Base-by-base conservation (phyloP, 495 filamentous ascomycete genomes). In the Patellaria atrata region DNA sequence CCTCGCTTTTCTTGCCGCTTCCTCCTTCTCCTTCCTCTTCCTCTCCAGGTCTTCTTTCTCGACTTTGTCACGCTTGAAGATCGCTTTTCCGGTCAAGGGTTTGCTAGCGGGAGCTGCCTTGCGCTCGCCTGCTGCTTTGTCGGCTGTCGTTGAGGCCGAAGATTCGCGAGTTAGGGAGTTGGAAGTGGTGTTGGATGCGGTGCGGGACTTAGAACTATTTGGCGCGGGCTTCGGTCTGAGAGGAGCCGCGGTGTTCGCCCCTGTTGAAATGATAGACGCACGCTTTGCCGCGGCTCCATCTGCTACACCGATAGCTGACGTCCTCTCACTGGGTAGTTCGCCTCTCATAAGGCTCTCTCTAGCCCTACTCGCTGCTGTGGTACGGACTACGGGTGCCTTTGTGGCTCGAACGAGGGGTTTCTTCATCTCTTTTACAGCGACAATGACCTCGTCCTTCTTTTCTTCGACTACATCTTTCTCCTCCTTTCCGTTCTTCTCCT, bases 361-460 rank as follows among this genome's bases (percentile, higher is more conserved):
- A 13, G 71, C 73, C 37, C 59, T 65, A 47, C 71, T 75, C 25
- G 73, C 53, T 16, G 65, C 53, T 7, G 70, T 82, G 35, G 52
- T 35, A 53, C 55, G 56, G 18, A 64, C 56, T 8, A 20, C 22
- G 1, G 71, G 68, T 4, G 71, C 52, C 7, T 75, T 74, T 16
- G 67, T 61, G 5, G 76, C 74, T 55, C 78, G 81, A 62, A 79
- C 77, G 29, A 68, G 61, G 15, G 67, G 58, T 30, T 68, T 57
- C 13, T 30, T 9, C 7, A 7, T 15, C 7, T 15, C 28, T 14
- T 30, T 15, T 30, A 12, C n/a, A n/a, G n/a, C n/a, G n/a, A n/a
- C n/a, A n/a, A n/a, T n/a, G n/a, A n/a, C n/a, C n/a, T n/a, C n/a
- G n/a, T n/a, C n/a, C n/a, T n/a, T n/a, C n/a, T n/a, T n/a, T n/a